These are phyloP conservation scores for Raffaelea albimanens DNA, from an alignment of 2,329 filamentous ascomycete species.

Conservation along the genomic window DNA sequence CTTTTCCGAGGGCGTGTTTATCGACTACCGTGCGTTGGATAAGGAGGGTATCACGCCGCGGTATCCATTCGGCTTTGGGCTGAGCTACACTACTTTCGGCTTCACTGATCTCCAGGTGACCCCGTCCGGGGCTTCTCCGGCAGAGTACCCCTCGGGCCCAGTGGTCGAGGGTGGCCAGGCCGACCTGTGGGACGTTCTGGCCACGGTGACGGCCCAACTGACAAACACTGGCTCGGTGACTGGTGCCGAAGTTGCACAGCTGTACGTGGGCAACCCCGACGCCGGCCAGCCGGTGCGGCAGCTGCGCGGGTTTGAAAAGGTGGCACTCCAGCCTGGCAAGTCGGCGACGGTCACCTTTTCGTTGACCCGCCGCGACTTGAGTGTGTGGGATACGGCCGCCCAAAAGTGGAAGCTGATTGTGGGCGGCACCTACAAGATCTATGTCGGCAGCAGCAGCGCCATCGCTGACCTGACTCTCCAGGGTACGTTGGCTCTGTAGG, in stretches of 20 bases:
- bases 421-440: constrained; percentile 26
- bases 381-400: constrained; percentile 51
- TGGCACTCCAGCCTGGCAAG: constrained; percentile 32
- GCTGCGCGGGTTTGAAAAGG: constrained; percentile 57
- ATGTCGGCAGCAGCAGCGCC: constrained; percentile 32
- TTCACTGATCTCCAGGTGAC: constrained; percentile 52
- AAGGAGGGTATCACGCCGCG: constrained; percentile 51
- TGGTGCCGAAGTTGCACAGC: constrained; percentile 16
- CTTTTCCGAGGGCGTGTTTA: constrained; percentile 66
- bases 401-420: constrained; percentile 48
- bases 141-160: constrained; percentile 1
- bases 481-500: no score
- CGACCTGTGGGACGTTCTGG: constrained; percentile 31
- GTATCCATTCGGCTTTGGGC: constrained; percentile 68
- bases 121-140: constrained; percentile 20
- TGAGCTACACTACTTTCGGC: constrained; percentile 66
- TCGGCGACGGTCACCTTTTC: constrained; percentile 36
- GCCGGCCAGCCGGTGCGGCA: constrained; percentile 27
- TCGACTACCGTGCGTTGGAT: constrained; percentile 68
- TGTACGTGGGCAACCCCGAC: constrained; percentile 16
- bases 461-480: no score
- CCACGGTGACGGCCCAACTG: constrained; percentile 24
- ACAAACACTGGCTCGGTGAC: constrained; percentile 28
- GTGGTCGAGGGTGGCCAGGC: constrained; percentile 12
- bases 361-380: constrained; percentile 54